Conservation (phyloP, 345 rosid species). For the Hypericum perforatum region DNA sequence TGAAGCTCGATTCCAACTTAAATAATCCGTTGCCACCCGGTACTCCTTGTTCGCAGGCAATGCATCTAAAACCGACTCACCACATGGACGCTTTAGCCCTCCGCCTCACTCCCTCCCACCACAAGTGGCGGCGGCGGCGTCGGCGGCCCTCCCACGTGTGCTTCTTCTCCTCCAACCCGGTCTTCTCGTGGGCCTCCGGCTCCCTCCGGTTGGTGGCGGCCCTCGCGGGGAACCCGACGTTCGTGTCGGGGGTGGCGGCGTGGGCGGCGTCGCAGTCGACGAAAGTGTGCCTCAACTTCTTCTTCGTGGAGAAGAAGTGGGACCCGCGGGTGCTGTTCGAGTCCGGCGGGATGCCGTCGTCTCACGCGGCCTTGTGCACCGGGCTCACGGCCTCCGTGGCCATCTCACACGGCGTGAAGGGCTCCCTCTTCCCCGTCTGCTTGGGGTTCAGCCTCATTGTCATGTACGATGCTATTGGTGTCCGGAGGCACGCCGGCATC, state of each 20-base stretch:
- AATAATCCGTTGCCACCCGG: too few relatives aligned
- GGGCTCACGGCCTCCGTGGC: conserved; percentile 94
- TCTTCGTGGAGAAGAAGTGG: conserved; percentile 85
- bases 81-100: too few relatives aligned
- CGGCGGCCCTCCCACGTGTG: too few relatives aligned
- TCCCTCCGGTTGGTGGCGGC: conserved; percentile 74
- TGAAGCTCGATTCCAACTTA: too few relatives aligned
- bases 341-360: conserved; percentile 95
- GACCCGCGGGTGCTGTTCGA: conserved; percentile 63
- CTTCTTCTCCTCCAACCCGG: too few relatives aligned
- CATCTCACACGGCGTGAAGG: conserved; percentile 81
- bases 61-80: too few relatives aligned
- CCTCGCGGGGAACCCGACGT: conserved; percentile 73
- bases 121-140: too few relatives aligned
- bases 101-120: too few relatives aligned
- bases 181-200: too few relatives aligned
- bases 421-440: conserved; percentile 86
- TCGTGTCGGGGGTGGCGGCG: conserved; percentile 66
- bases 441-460: conserved; percentile 88
- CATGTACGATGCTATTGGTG: conserved; percentile 94
- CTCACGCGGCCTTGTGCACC: conserved; percentile 81
- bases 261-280: conserved; percentile 67
- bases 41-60: too few relatives aligned
- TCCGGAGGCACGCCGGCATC: conserved; percentile 95
- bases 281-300: conserved; percentile 68